These are phyloP conservation scores for Leptoxyphium fumago DNA, from an alignment of 2,329 filamentous ascomycete genomes.

Conservation along the genomic window DNA sequence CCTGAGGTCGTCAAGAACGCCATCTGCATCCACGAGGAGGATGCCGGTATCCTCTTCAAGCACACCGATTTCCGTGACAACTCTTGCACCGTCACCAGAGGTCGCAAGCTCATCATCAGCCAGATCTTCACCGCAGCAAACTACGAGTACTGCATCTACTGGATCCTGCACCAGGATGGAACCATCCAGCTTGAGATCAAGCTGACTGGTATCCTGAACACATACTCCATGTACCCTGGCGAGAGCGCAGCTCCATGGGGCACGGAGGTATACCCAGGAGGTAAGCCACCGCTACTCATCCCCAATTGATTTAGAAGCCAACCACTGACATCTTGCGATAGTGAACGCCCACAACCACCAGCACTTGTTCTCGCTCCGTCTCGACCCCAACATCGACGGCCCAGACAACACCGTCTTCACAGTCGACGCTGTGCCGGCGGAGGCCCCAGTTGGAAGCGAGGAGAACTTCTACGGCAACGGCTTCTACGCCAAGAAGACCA, in stretches of 20 bases:
- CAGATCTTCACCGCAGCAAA: constrained; percentile 93
- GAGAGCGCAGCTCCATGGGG: constrained; percentile 81
- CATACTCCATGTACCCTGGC: constrained; percentile 63
- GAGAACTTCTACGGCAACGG: constrained; percentile 86
- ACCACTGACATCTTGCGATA: background rate
- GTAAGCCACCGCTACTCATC: background rate
- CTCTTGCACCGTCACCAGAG: constrained; percentile 71
- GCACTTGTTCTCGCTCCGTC: constrained; percentile 80
- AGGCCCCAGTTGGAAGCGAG: constrained; percentile 60
- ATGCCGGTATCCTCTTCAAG: constrained; percentile 84
- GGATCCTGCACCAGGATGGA: constrained; percentile 85
- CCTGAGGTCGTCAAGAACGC: constrained; percentile 78
- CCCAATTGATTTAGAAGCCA: background rate
- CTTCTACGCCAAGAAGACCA: constrained; percentile 74
- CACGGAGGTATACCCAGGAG: constrained; percentile 72
- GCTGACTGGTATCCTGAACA: constrained; percentile 85
- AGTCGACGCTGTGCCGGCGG: constrained; percentile 56
- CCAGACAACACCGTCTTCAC: constrained; percentile 74
- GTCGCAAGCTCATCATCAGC: constrained; percentile 71
- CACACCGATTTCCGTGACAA: constrained; percentile 78
- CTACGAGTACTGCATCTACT: constrained; percentile 80
- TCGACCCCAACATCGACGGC: constrained; percentile 79
- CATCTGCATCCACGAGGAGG: constrained; percentile 90
- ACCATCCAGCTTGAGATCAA: constrained; percentile 83
- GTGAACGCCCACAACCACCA: constrained; percentile 96